Base-by-base conservation (phyloP, 2,329 filamentous ascomycete species). In the Colletotrichum orbiculare region DNA sequence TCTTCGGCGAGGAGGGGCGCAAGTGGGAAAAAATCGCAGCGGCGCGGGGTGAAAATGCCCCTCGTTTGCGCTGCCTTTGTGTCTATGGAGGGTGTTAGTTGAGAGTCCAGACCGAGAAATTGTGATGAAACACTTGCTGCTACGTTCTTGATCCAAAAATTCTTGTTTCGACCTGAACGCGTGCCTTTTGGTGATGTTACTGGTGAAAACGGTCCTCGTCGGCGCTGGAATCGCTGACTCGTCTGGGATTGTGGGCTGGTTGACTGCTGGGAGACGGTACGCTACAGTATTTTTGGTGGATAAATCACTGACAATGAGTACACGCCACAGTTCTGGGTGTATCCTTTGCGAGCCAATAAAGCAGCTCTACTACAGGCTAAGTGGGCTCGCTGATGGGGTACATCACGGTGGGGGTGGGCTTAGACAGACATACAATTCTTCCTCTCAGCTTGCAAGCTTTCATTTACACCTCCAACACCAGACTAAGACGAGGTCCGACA, bases 1-100 rank as follows among this genome's bases (percentile, higher is more conserved):
- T 55, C 12, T 43, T 25, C 10, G 2, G 11, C 15, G 25, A 38
- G 39, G 58, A 52, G 46, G 62, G 62, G 52, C 57, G 55, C 11
- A n/a, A 10, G 42, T 1, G 13, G 11, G 8, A 37, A 12, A 65
- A 64, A 63, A 64, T 43, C 45, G 45, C 41, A 10, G 9, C 35
- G 38, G 46, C 62, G 62, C 58, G 58, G 62, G 62, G 62, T 62
- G 62, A 65, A 62, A 38, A 41, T 64, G 62, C 58, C 62, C 62
- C 62, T 62, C 62, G 58, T 63, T 59, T 63, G 47, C 33, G 48
- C 33, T 3, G 10, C 33, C 11, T 35, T 57, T 37, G 10, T 11
- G 4, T 2, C 37, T 41, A 6, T 39, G 12, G 33, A 10, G 13
- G n/a, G 17, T 37, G 9, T 58, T 43, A 50, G 39, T n/a, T 2